Base-by-base conservation (phyloP, 1,284 basidiomycete species). In the Pascua guehoae region DNA sequence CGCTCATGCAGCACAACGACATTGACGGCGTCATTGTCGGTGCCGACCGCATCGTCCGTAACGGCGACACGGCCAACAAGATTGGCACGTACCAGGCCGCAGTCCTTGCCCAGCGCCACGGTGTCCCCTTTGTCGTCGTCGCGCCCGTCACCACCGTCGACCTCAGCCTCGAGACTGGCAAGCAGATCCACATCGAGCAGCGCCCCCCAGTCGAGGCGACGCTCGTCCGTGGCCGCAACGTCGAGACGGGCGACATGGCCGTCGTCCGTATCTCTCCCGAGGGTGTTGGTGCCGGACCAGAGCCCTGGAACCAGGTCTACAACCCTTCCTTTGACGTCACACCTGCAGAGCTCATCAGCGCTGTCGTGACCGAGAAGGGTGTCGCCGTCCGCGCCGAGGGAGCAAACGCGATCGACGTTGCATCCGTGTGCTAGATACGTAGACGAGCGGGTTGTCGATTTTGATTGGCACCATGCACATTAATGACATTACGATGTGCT, bases 1-100 rank as follows among this genome's bases (percentile, higher is more conserved):
- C 90, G 1, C 79, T 94, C 44, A 89, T 96, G 79, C 90, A 92
- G 70, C 87, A 90, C 72, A 81, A 89, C 70, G 79, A 84, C 43
- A 88, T 95, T 50, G 88, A 94, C 69, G 90, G 86, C n/a, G 86
- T 95, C 49, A 87, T 81, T 15, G 89, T 92, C 38, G 90, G 89
- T 37, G 89, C 89, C 5, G 88, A 91, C 75, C 82, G 91, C 54
- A 86, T 96, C 64, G 89, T 91, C 5, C 82, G 80, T 67, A 95
- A 96, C 67, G 92, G 92, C 2, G 92, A 95, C 76, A 94, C 92
- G 0, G 91, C 91, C 17, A 95, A 95, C 81, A 95, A 95, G 86
- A 87, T 93, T 65, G 89, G 91, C 42, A 93, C 91, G 2, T 93
- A 92, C 78, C 91, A 93, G 67, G 89, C 90, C 10, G 90, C 90